Evolutionary conservation across 148 eudicot genomes (phyloP).

Genomic region (Talinum fruticosum): DNA sequence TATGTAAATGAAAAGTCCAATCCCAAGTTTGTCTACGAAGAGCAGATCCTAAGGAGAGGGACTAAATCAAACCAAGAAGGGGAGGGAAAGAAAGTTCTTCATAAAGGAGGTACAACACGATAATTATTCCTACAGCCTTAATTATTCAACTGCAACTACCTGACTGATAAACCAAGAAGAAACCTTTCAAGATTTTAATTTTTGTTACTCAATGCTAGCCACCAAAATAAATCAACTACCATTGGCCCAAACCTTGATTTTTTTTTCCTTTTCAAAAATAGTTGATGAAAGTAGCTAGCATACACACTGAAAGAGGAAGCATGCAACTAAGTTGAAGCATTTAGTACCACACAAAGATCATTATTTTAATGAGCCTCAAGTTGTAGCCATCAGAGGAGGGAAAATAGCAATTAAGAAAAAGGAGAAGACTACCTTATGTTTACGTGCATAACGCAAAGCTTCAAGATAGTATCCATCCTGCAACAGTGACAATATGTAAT

Average conservation of each 20-base stretch:
- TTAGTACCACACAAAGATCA: neutral
- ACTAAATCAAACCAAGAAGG: neutral
- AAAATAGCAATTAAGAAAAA: neutral
- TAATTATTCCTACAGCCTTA: no score
- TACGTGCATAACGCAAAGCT: constrained; percentile 85
- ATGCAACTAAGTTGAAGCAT: neutral
- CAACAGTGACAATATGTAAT: constrained; percentile 66
- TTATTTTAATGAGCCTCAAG: neutral
- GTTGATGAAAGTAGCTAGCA: neutral
- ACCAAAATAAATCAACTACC: neutral
- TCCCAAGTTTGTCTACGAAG: no score
- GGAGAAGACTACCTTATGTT: constrained; percentile 59
- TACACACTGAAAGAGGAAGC: neutral
- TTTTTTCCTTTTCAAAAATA: no score
- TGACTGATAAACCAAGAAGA: neutral
- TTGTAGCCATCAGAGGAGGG: neutral
- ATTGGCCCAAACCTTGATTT: neutral
- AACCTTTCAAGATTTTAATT: neutral
- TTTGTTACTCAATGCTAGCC: neutral
- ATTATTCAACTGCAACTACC: no score
- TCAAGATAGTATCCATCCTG: constrained; percentile 90
- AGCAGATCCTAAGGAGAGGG: neutral
- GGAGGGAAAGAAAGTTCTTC: neutral
- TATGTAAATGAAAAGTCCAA: neutral
- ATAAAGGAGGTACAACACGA: neutral